Percentiles rank a stretch among this genome's conserved stretches.
Evolutionary conservation across 1,139 yeast species (phyloP).

Genomic region (Oligophagozyma castellii): DNA sequence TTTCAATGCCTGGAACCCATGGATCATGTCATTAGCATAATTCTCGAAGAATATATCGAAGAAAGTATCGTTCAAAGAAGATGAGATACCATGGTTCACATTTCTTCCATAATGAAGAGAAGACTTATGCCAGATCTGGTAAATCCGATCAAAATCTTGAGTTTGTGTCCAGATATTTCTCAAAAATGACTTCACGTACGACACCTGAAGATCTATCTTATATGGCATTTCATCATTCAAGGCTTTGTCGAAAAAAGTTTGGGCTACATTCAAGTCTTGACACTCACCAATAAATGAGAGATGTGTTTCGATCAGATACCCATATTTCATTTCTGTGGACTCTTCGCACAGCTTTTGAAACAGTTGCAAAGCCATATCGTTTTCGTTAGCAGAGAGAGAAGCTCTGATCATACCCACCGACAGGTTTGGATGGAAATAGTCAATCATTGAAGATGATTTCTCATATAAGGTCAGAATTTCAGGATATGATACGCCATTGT

Average conservation of each 20-base stretch:
- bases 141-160: slow-evolving; percentile 43
- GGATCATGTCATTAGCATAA: slow-evolving; percentile 39
- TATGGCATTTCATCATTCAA: slow-evolving; percentile 56
- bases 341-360: slow-evolving; percentile 33
- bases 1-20: slow-evolving; percentile 46
- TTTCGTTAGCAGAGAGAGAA: slow-evolving; percentile 37
- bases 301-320: slow-evolving; percentile 52
- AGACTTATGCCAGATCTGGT: slow-evolving; percentile 52
- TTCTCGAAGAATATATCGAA: slow-evolving; percentile 53
- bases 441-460: slow-evolving; percentile 28
- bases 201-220: slow-evolving; percentile 56
- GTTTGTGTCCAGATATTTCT: slow-evolving; percentile 47
- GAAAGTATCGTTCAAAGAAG: slow-evolving; percentile 57
- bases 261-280: slow-evolving; percentile 59
- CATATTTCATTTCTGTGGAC: slow-evolving; percentile 25
- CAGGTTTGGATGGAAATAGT: slow-evolving; percentile 34
- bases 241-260: slow-evolving; percentile 61
- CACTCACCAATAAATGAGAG: slow-evolving; percentile 72
- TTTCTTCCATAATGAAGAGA: slow-evolving; percentile 44
- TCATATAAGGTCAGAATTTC: slow-evolving; percentile 39
- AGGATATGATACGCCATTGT: slow-evolving; percentile 47
- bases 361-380: slow-evolving; percentile 36
- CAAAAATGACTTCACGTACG: slow-evolving; percentile 56
- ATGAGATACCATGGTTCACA: slow-evolving; percentile 50
- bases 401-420: slow-evolving; percentile 50